phyloP scores from a whole-genome alignment of 805 yeast species.

The Yamadazyma sp. region DNA sequence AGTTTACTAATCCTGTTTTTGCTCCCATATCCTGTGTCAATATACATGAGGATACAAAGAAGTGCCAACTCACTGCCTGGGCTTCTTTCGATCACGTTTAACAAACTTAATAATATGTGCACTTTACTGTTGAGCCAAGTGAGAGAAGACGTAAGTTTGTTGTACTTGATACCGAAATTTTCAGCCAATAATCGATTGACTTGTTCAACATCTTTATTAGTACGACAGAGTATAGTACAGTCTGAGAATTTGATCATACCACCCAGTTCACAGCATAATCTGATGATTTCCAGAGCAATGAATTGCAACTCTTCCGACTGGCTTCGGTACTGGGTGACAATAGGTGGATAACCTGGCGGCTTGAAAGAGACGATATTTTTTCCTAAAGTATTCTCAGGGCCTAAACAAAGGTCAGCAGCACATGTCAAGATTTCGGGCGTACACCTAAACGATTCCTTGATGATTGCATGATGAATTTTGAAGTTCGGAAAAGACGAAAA shows the following conservation, averaged over 20 bases:
- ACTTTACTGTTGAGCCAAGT: slow-evolving; percentile 51
- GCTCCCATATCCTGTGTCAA: slow-evolving; percentile 27
- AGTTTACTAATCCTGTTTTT: slow-evolving; percentile 26
- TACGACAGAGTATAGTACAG: slow-evolving; percentile 51
- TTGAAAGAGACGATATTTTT: slow-evolving; percentile 17
- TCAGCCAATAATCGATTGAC: slow-evolving; percentile 36
- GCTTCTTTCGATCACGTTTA: slow-evolving; percentile 41
- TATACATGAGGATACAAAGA: slow-evolving; percentile 23
- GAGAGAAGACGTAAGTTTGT: slow-evolving; percentile 47
- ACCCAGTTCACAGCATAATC: slow-evolving; percentile 41
- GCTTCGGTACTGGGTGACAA: slow-evolving; percentile 18
- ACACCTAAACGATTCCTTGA: slow-evolving; percentile 59
- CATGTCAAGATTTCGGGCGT: slow-evolving; percentile 55
- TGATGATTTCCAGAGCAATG: slow-evolving; percentile 44
- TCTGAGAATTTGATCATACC: slow-evolving; percentile 46
- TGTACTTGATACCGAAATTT: slow-evolving; percentile 40
- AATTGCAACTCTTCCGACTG: slow-evolving; percentile 42
- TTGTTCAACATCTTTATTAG: slow-evolving; percentile 49
- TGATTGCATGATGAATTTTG: slow-evolving; percentile 28
- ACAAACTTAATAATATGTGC: slow-evolving; percentile 47
- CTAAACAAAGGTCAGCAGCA: slow-evolving; percentile 28
- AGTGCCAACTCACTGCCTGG: slow-evolving; percentile 34
- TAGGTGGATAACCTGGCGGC: slow-evolving; percentile 24
- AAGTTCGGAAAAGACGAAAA: slow-evolving; percentile 16
- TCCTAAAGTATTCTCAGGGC: neutral